Evolutionary conservation across 495 filamentous ascomycete genomes (phyloP).

Genomic region (Xylaria scruposa): DNA sequence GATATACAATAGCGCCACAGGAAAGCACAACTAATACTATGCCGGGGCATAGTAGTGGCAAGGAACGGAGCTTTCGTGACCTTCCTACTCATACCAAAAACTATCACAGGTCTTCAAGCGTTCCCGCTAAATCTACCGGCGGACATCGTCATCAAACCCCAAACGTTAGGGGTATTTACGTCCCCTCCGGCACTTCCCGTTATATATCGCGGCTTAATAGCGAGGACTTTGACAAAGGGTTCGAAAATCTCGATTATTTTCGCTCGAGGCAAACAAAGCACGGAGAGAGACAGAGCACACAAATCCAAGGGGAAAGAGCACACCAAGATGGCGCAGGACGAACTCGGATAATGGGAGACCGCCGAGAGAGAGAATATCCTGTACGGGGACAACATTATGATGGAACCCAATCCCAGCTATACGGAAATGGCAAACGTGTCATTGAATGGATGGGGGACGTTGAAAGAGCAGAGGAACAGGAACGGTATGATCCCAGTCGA

Average conservation of each 20-base stretch:
- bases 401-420: neutral
- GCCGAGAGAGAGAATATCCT: neutral
- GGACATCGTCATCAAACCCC: too few relatives aligned
- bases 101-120: neutral
- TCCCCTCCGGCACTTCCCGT: neutral
- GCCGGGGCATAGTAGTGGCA: neutral
- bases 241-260: neutral
- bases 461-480: neutral
- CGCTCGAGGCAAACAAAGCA: neutral
- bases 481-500: neutral
- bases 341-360: neutral
- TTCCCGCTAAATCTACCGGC: neutral
- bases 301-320: neutral
- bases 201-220: neutral
- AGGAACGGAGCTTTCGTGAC: neutral
- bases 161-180: neutral
- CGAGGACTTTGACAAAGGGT: neutral
- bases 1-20: neutral
- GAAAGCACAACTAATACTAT: neutral
- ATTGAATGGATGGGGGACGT: neutral
- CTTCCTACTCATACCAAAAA: neutral
- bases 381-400: neutral
- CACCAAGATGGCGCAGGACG: neutral
- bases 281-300: neutral
- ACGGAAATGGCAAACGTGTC: neutral